Base-by-base conservation (phyloP, 2,329 filamentous ascomycete genomes). In the Fusarium sp. region DNA sequence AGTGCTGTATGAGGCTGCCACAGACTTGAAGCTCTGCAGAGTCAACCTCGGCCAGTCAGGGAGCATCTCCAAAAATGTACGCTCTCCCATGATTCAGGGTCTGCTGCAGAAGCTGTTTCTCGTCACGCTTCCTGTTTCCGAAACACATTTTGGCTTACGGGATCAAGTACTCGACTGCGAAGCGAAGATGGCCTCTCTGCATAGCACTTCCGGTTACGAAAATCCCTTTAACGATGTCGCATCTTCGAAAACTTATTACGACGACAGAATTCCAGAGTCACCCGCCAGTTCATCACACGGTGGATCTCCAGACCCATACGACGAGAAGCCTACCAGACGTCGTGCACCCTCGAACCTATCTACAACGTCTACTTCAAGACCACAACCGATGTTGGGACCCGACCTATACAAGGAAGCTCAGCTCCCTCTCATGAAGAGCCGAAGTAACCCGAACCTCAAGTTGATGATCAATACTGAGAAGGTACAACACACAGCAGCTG, bases 401-500 rank as follows among this genome's bases (percentile, higher is more conserved):
- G 48, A 52, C 9, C 18, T 52, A 3, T 52, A 40, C 6, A 52
- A 27, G 8, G 32, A 52, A 3, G 24, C 32, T 0, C 32, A 40
- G 4, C 24, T 40, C 2, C 32, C 48, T 12, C 22, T 40, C 8
- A 8, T n/a, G 5, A 40, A 52, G n/a, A 34, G 48, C 9, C 32
- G 32, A 13, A 52, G 48, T 2, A 51, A 25, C 6, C 29, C 47
- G 2, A 34, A 34, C 20, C 20, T 51, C 0, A 51, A 25, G 5
- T 25, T 51, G 16, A 51, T 24, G 47, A 51, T 51, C 16, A 51
- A 24, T 10, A 34, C 30, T 1, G 47, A 51, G 10, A 34, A 24
- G 16, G 5, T 9, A 0, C 29, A 3, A 13, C n/a, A 4, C 8
- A 20, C 29, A 9, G 10, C 48, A 2, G 5, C 7, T 11, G 30